These are phyloP conservation scores for Ustilago cynodontis DNA, from an alignment of 1,284 basidiomycete species.

Conservation along the genomic window DNA sequence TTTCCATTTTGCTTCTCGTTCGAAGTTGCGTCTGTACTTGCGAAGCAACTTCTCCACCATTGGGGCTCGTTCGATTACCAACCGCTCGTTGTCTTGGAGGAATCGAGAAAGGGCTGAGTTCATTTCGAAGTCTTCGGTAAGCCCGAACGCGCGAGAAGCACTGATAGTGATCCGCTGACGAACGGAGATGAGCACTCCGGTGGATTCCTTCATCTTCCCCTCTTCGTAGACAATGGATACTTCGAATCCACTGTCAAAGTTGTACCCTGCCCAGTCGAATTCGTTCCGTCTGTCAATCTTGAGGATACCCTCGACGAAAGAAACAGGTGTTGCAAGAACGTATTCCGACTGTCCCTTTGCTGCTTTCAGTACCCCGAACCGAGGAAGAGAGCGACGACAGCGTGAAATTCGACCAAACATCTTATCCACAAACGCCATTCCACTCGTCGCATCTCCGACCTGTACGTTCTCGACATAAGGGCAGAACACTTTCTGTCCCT, in stretches of 20 bases:
- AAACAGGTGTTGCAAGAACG: slow-evolving; percentile 71
- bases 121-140: slow-evolving; percentile 79
- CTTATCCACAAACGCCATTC: slow-evolving; percentile 29
- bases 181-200: slow-evolving; percentile 46
- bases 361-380: slow-evolving; percentile 35
- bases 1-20: slow-evolving; percentile 75
- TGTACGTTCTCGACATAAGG: slow-evolving; percentile 77
- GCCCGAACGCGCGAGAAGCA: slow-evolving; percentile 76
- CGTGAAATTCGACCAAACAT: slow-evolving; percentile 32
- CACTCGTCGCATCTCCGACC: slow-evolving; percentile 59
- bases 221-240: slow-evolving; percentile 76
- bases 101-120: slow-evolving; percentile 78
- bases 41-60: slow-evolving; percentile 74
- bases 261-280: slow-evolving; percentile 76
- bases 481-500: slow-evolving; percentile 77
- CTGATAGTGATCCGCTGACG: slow-evolving; percentile 72
- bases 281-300: slow-evolving; percentile 76
- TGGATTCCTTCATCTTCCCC: slow-evolving; percentile 58
- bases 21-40: slow-evolving; percentile 75
- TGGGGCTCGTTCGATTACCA: slow-evolving; percentile 73
- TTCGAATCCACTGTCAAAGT: slow-evolving; percentile 75
- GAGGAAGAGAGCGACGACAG: slow-evolving; percentile 18
- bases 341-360: slow-evolving; percentile 73
- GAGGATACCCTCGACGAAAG: slow-evolving; percentile 75
- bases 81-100: slow-evolving; percentile 75